Evolutionary conservation across 495 filamentous ascomycete genomes (phyloP), one percentile per base, ranked within the genome.

Genomic region (Poronia punctata): DNA sequence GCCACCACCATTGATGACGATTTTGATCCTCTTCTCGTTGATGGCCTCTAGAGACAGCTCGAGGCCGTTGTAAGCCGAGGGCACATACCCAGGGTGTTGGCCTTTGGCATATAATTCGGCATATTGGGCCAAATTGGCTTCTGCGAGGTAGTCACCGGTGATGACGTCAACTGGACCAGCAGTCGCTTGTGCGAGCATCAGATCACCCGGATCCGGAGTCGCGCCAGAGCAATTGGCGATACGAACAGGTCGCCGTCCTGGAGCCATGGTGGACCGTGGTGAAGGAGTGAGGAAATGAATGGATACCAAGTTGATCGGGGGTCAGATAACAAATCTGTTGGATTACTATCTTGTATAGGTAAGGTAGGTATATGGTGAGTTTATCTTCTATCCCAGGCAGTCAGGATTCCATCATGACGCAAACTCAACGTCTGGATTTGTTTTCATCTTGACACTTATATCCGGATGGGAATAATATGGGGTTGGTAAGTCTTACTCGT

Each of bases 131-230:
- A 54, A 43, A 43, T 39, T 58, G 59, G 61, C 27, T 30, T 59
- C 72, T 10, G 70, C 68, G 12, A 78, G 65, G 42, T 73, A 78
- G 46, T 78, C 74, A 1, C 74, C 74, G 3, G 69, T 73, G 18
- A 78, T 74, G 24, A 76, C 66, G 36, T 76, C 73, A 15, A 78
- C 33, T 1, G 32, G 45, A 15, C 40, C 45, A 15, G 39, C 45
- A 15, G 24, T 38, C 19, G 23, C 15, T 7, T 45, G 21, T 29
- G 9, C 35, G 8, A 48, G 22, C 35, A 34, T 46, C 24, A 30
- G 15, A 64, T 65, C 61, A 56, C 64, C 58, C 28, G 61, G 64
- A 10, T 48, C 45, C 3, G 40, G 14, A 11, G 27, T 23, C 16
- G 45, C 39, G 14, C 69, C 69, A 11, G 66, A 71, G 49, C 69